These are phyloP conservation scores for Epichloe coenophiala DNA, from an alignment of 2,329 filamentous ascomycete genomes.

Conservation along the genomic window DNA sequence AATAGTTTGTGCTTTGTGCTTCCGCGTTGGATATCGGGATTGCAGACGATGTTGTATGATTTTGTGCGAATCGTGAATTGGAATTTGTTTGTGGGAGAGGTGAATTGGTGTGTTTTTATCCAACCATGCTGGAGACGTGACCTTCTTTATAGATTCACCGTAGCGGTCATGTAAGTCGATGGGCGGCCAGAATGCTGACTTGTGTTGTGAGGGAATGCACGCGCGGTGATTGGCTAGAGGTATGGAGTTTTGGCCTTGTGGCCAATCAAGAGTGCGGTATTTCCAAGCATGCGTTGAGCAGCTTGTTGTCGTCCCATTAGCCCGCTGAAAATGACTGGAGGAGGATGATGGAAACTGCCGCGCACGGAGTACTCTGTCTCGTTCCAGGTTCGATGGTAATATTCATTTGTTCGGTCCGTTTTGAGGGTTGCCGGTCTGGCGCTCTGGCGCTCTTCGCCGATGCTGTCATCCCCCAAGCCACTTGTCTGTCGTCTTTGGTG, in stretches of 20 bases:
- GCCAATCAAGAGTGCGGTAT: background rate
- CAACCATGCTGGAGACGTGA: background rate
- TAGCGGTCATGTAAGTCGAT: background rate
- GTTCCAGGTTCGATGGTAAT: no score
- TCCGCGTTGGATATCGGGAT: background rate
- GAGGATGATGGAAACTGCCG: no score
- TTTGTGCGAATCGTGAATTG: background rate
- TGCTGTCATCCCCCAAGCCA: no score
- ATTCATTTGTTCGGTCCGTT: no score
- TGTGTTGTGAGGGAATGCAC: background rate
- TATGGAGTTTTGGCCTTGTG: background rate
- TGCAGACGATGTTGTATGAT: background rate
- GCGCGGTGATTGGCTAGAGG: background rate
- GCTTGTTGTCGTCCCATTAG: no score
- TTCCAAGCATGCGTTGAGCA: background rate
- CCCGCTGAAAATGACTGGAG: no score
- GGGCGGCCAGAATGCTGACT: background rate
- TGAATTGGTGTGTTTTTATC: no score
- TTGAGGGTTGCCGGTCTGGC: no score
- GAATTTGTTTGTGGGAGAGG: background rate
- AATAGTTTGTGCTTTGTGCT: background rate
- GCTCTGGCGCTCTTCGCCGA: no score
- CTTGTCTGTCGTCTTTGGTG: no score
- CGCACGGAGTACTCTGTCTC: no score
- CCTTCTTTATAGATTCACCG: background rate